Evolutionary conservation across 306 rosid species (phyloP), one percentile per base, ranked within the genome.

Genomic region (Corylus heterophylla): DNA sequence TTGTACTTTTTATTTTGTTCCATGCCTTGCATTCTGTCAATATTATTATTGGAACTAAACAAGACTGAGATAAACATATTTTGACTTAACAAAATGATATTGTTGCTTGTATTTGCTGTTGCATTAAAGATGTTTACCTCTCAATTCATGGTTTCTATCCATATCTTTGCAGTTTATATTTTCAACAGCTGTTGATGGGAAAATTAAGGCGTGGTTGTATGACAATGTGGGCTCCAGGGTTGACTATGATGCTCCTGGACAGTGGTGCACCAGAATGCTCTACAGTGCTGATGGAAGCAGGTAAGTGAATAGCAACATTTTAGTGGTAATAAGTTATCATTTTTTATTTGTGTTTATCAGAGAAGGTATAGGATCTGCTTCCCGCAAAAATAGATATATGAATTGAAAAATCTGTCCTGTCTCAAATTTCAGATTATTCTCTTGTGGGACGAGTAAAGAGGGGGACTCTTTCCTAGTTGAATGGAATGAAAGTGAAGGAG

Each of bases 371-470:
- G 25, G 5, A 20, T 59, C 37, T 4, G 20, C 66, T 59, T 20
- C 5, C 6, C 13, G 3, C 25, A 59, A 3, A 59, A 59, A 9
- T 42, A 42, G 63, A 37, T 79, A 12, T 47, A 16, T 66, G 50
- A 39, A 55, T 27, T 54, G 35, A 1, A 42, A 42, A 42, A 48
- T 71, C 76, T 74, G 7, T 54, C 58, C 7, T 70, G 25, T 51
- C 77, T 17, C 54, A 63, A 67, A 67, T 67, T 20, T 27, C 85
- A 93, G 98, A 78, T 83, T 93, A 87, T 91, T 93, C 85, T 93
- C 98, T 72, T 93, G 98, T 48, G 98, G 98, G 79, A 93, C 98
- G 18, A 93, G 95, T 85, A 90, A 86, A 86, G 97, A 91, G 39
- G 98, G 97, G 71, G 97, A 93, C 45, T 89, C 95, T 8, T 89